Base-by-base conservation (phyloP, 2,329 filamentous ascomycete species). In the Metarhizium guizhouense region DNA sequence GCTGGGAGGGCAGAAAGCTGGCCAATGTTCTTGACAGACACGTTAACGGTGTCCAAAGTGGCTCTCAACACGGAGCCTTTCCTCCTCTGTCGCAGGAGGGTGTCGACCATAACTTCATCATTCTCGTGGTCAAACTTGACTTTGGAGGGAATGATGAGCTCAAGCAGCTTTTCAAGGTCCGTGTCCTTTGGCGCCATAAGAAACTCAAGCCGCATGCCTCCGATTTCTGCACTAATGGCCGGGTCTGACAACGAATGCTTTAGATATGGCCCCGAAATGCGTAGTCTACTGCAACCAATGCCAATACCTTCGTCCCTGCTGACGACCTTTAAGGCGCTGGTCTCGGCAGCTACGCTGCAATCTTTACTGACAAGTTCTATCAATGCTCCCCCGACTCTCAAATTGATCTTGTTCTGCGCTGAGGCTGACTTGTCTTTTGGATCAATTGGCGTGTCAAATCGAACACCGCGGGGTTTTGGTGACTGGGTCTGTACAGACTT, bases 91-190 rank as follows among this genome's bases (percentile, higher is more conserved):
- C 89, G 81, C 14, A 97, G 74, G 0, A 99, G 77, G 0, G 90
- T 96, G 63, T 97, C 93, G 25, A 99, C 82, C 77, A 99, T 85
- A 58, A 99, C 95, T 64, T 97, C 93, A 63, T 96, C 90, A 58
- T 95, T 88, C 50, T 85, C 84, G 58, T 93, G 86, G 60, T 85
- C 80, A 63, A 94, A 96, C 60, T 92, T 90, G 68, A 94, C 85
- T 60, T 91, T 94, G 0, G 92, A 96, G 0, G 94, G 95, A 6
- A 88, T 95, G 55, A 99, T 88, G 53, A 99, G 78, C 53, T 88
- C 86, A 0, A 99, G 74, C 1, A 99, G 78, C 38, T 86, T 83
- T 64, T 92, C 87, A 0, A 99, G 76, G 68, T 99, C 94, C 18
- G 79, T 75, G 61, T 95, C 86, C 58, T 86, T 86, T 0, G 94